Evolutionary conservation across 2,329 filamentous ascomycete species (phyloP).

Genomic region (Coniochaeta ligniaria): DNA sequence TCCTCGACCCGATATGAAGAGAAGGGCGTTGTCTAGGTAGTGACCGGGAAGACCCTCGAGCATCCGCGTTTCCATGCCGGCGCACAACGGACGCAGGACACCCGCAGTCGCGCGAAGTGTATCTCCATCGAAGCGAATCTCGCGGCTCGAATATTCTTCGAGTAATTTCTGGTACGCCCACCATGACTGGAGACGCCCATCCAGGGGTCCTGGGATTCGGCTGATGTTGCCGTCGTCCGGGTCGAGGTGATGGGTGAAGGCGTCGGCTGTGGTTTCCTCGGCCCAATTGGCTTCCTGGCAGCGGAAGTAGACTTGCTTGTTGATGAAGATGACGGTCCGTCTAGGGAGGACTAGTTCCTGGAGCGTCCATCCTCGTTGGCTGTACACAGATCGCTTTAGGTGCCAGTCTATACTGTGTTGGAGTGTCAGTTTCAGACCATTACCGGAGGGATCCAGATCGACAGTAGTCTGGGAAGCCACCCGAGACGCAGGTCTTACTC

Average conservation of each 20-base stretch:
- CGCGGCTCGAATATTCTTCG: neutral
- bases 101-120: neutral
- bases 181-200: neutral
- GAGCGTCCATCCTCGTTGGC: conserved; percentile 2
- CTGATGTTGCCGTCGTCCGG: neutral
- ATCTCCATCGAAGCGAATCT: neutral
- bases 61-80: neutral
- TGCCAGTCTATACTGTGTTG: neutral
- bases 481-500: neutral
- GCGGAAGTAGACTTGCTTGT: conserved; percentile 23
- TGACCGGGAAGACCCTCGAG: neutral
- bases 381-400: neutral
- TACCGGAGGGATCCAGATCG: neutral
- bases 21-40: neutral
- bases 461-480: neutral
- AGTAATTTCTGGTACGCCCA: neutral
- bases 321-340: neutral
- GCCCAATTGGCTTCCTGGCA: conserved; percentile 31
- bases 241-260: neutral
- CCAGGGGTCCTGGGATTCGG: neutral
- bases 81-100: neutral
- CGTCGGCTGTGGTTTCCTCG: neutral
- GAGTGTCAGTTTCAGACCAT: neutral
- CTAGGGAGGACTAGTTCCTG: conserved; percentile 4
- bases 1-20: neutral